Evolutionary conservation across 208 protist genomes (phyloP).

Genomic region (Blechomonas ayalai): DNA sequence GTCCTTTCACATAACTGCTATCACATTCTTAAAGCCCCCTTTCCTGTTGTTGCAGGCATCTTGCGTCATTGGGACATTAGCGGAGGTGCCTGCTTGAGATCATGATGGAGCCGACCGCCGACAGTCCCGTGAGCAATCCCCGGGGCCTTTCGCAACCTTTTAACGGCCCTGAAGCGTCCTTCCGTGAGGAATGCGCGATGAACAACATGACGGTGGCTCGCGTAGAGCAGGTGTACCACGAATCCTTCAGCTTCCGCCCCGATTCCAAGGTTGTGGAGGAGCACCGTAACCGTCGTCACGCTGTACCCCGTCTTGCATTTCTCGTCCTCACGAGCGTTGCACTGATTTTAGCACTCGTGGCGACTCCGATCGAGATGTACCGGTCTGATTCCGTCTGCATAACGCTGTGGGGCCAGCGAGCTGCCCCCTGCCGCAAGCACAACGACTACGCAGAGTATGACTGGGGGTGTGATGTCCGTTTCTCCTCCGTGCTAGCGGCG

Average conservation of each 20-base stretch:
- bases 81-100: too few relatives aligned
- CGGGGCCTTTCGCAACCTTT: too few relatives aligned
- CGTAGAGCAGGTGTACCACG: neutral
- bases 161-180: too few relatives aligned
- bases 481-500: neutral
- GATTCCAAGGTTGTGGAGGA: neutral
- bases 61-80: too few relatives aligned
- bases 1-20: too few relatives aligned
- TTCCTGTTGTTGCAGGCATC: too few relatives aligned
- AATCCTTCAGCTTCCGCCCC: neutral
- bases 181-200: neutral
- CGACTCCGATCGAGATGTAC: neutral
- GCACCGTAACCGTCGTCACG: neutral
- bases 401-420: neutral
- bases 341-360: neutral
- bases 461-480: neutral
- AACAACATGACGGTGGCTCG: neutral
- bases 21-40: too few relatives aligned
- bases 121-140: too few relatives aligned
- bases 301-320: too few relatives aligned
- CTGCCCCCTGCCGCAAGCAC: neutral
- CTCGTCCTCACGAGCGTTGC: too few relatives aligned
- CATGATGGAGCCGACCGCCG: too few relatives aligned
- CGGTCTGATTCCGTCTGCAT: neutral
- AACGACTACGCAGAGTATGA: neutral